Conservation (phyloP, 2,329 filamentous ascomycete genomes). For the Xylaria digitata region DNA sequence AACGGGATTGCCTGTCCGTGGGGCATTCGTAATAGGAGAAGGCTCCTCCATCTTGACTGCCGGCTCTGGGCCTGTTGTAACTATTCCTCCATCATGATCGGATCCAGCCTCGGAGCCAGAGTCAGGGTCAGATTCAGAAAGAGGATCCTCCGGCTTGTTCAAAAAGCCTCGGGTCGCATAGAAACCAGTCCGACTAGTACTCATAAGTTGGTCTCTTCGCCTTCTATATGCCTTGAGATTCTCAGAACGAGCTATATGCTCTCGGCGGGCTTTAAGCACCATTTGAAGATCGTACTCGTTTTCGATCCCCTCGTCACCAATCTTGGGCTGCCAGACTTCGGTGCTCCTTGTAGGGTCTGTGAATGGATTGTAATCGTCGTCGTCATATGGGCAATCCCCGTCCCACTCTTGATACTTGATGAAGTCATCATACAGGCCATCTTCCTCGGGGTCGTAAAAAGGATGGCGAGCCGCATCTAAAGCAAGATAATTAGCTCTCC, state of each 20-base stretch:
- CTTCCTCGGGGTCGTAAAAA: slow-evolving; percentile 28
- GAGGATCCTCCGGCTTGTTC: neutral
- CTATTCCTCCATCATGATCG: neutral
- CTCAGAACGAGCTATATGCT: slow-evolving; percentile 10
- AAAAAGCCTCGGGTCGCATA: slow-evolving; percentile 1
- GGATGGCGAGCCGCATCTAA: slow-evolving; percentile 25
- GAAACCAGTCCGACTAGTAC: no score
- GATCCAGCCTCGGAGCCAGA: neutral
- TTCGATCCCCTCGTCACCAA: slow-evolving; percentile 41
- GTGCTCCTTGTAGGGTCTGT: slow-evolving; percentile 25
- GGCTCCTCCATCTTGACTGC: neutral
- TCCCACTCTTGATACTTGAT: slow-evolving; percentile 23
- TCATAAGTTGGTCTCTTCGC: neutral
- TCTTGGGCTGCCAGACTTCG: slow-evolving; percentile 38
- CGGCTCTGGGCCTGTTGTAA: neutral
- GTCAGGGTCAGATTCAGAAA: slow-evolving; percentile 1
- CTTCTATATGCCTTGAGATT: slow-evolving; percentile 9
- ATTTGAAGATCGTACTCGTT: slow-evolving; percentile 37
- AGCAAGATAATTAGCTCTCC: neutral
- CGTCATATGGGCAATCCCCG: slow-evolving; percentile 26
- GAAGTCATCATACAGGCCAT: slow-evolving; percentile 24
- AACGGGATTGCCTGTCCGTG: neutral
- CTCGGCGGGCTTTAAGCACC: slow-evolving; percentile 30
- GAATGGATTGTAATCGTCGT: slow-evolving; percentile 28
- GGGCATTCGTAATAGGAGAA: neutral